Base-by-base conservation (phyloP, 2,329 filamentous ascomycete genomes). In the Diaporthe longicolla region DNA sequence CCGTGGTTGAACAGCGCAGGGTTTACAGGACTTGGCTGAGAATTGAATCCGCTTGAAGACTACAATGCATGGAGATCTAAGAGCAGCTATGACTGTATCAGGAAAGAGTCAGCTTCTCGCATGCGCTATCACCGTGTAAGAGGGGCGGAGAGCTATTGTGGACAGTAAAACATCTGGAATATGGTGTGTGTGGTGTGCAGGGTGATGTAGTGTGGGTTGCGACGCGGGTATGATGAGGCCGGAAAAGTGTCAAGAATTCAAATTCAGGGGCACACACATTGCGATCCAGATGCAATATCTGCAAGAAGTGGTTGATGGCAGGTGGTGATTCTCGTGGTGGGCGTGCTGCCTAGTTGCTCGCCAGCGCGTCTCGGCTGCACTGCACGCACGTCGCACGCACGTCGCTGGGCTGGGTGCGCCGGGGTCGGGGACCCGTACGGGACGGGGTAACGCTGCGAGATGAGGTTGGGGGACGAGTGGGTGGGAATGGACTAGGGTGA, bases 301-400 rank as follows among this genome's bases (percentile, higher is more conserved):
- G 63, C 48, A 40, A 37, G 8, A 26, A 54, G 21, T 54, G 48
- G 63, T 43, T 54, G 45, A 63, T 52, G 70, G 59, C 50, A 55
- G 50, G 37, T 40, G 29, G 26, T 48, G 54, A n/a, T 40, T 26
- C 21, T n/a, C 76, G 73, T 73, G 76, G 77, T 32, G 80, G 78
- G 79, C 52, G 80, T 68, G 66, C 58, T 75, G 55, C 71, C 66
- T 59, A 48, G 37, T 55, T 63, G 57, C 32, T 52, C 24, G 57
- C 45, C 35, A 32, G 70, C 70, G 70, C 70, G 70, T 71, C 29
- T 24, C 52, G 63, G 63, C 57, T 63, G 69, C 43, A 37, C 69
- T 59, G 45, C 45, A 48, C 45, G 69, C 40, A 57, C 29, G 40
- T 43, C 40, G 58, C 70, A 40, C 54, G 35, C 69, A 71, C 32